phyloP scores from a whole-genome alignment of 164 flowering plant species.

The Nelumbo lutea region DNA sequence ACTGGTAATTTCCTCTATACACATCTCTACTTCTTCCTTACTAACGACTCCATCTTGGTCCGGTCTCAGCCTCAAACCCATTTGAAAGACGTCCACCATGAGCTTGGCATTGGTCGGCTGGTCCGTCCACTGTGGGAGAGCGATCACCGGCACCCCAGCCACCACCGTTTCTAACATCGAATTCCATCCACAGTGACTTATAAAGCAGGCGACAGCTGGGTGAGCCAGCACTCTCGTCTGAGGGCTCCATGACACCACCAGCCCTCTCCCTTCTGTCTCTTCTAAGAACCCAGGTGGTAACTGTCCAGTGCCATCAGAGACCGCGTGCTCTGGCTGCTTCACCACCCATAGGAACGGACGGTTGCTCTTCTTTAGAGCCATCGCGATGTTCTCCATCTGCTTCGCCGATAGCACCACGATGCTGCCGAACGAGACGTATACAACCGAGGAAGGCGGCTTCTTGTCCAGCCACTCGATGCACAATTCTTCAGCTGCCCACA shows the following conservation, averaged over 20 bases:
- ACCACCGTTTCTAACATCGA: conserved; percentile 21
- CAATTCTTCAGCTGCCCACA: conserved; percentile 17
- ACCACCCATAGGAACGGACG: conserved; percentile 32
- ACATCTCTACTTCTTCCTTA: conserved; percentile 12
- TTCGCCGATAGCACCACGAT: conserved; percentile 10
- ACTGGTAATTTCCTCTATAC: conserved; percentile 12
- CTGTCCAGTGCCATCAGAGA: background rate
- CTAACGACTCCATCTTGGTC: conserved; percentile 6
- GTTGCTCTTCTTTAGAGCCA: conserved; percentile 11
- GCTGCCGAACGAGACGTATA: conserved; percentile 31
- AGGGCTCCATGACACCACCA: conserved; percentile 21
- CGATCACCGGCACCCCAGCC: conserved; percentile 19
- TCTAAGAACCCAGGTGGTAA: conserved; percentile 14
- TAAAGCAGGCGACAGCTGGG: conserved; percentile 16
- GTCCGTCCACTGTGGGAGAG: conserved; percentile 24
- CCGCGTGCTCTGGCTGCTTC: conserved; percentile 9
- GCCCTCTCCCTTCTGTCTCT: conserved; percentile 19
- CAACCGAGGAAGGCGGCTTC: conserved; percentile 14
- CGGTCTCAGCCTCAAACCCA: conserved; percentile 9
- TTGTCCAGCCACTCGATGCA: conserved; percentile 26
- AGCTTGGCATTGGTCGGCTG: conserved; percentile 22
- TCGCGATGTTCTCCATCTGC: conserved; percentile 24
- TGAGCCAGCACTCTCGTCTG: conserved; percentile 16
- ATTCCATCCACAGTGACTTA: conserved; percentile 35
- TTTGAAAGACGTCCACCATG: conserved; percentile 13